Evolutionary conservation across 2,329 filamentous ascomycete genomes (phyloP).

Genomic region (Amylocarpus encephaloides): DNA sequence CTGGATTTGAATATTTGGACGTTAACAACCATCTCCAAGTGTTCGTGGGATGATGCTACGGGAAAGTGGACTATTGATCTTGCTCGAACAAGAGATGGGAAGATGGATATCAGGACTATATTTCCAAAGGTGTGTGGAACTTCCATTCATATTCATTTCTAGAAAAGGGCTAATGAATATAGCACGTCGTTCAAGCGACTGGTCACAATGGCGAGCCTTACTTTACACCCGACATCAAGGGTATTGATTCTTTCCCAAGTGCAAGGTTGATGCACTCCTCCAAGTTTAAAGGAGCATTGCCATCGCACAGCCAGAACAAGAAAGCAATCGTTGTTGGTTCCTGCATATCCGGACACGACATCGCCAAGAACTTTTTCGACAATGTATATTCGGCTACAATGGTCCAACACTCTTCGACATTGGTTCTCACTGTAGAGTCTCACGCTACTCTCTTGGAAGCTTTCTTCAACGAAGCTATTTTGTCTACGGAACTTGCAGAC

Average conservation of each 20-base stretch:
- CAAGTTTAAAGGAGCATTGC: conserved; percentile 48
- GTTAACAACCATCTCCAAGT: conserved; percentile 41
- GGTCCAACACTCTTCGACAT: conserved; percentile 61
- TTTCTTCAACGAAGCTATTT: conserved; percentile 32
- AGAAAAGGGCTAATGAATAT: conserved; percentile 18
- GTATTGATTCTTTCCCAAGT: conserved; percentile 50
- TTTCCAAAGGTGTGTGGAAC: conserved; percentile 12
- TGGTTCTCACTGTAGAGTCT: conserved; percentile 51
- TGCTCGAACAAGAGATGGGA: conserved; percentile 31
- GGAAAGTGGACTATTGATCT: conserved; percentile 51
- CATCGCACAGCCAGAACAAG: conserved; percentile 41
- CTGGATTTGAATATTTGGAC: conserved; percentile 65
- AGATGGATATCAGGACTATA: conserved; percentile 6
- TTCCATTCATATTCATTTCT: not conserved
- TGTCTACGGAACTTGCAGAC: conserved; percentile 60
- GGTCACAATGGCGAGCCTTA: conserved; percentile 51
- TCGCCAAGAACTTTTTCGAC: conserved; percentile 60
- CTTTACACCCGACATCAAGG: conserved; percentile 39
- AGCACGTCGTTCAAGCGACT: conserved; percentile 21
- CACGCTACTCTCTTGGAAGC: conserved; percentile 39
- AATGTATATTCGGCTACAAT: conserved; percentile 63
- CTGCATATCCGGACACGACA: conserved; percentile 64
- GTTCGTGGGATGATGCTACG: conserved; percentile 39
- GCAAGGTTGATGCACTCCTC: conserved; percentile 54
- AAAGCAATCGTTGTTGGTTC: conserved; percentile 61